Percentiles rank a stretch among this genome's conserved stretches.
phyloP scores from a whole-genome alignment of 345 rosid genomes.

The Limnanthes douglasii region DNA sequence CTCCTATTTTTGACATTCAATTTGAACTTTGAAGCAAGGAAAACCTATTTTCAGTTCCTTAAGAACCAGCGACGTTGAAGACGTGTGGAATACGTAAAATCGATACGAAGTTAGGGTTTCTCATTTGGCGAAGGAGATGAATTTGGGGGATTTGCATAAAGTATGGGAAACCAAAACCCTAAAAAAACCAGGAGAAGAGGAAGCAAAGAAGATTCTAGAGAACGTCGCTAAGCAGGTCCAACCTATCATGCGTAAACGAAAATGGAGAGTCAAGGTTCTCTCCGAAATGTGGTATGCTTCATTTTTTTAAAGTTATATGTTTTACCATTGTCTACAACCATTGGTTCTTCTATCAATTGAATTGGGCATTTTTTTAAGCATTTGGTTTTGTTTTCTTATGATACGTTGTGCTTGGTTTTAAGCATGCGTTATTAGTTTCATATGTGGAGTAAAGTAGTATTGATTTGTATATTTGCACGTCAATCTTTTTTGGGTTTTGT shows the following conservation, averaged over 20 bases:
- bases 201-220: conserved; percentile 49
- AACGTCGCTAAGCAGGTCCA: conserved; percentile 46
- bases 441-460: background rate
- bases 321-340: no score
- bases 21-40: no score
- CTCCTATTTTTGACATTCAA: no score
- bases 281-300: conserved; percentile 28
- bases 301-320: no score
- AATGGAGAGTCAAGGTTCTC: conserved; percentile 35
- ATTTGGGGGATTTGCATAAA: conserved; percentile 36
- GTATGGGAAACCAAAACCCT: conserved; percentile 67
- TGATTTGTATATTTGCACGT: background rate
- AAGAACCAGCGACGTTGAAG: no score
- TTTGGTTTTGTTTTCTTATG: background rate
- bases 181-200: conserved; percentile 54
- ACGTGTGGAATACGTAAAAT: no score
- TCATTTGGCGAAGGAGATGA: background rate
- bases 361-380: background rate
- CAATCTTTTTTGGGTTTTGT: background rate
- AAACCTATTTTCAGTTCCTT: no score
- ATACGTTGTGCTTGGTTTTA: background rate
- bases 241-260: conserved; percentile 21
- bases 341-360: background rate
- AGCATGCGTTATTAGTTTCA: no score
- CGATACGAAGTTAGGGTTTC: conserved; percentile 2